phyloP scores from a whole-genome alignment of 2,329 filamentous ascomycete genomes.

The Fusarium sulawesiense region DNA sequence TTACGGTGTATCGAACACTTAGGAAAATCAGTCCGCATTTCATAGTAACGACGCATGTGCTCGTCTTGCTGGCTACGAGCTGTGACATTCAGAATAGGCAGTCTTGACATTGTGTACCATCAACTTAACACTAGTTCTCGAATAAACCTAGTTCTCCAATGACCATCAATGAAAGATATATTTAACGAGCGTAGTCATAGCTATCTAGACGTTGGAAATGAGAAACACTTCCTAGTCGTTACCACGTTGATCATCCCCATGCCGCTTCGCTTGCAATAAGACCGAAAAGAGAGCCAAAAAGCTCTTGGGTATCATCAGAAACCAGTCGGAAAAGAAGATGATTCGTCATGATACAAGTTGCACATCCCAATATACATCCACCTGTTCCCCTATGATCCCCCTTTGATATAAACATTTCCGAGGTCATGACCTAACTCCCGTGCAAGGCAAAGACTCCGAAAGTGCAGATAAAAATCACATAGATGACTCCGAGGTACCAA shows the following conservation, averaged over 20 bases:
- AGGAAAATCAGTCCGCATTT: not conserved
- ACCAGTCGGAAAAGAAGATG: constrained; percentile 47
- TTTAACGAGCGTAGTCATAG: constrained; percentile 8
- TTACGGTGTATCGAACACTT: not conserved
- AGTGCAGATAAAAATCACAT: constrained; percentile 33
- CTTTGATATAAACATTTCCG: constrained; percentile 29
- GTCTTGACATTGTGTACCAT: not conserved
- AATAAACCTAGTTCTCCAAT: not conserved
- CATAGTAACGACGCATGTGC: not conserved
- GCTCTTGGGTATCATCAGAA: constrained; percentile 51
- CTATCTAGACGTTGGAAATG: constrained; percentile 1
- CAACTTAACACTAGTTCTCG: not conserved
- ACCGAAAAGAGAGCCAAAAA: constrained; percentile 41
- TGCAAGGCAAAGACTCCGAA: constrained; percentile 10
- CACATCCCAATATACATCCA: constrained; percentile 43
- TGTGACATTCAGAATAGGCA: not conserved
- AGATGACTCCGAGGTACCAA: constrained; percentile 36
- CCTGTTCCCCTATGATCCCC: not conserved
- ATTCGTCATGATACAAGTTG: constrained; percentile 44
- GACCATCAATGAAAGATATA: not conserved
- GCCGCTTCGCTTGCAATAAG: constrained; percentile 33
- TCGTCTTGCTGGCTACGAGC: not conserved
- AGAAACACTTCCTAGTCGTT: not conserved
- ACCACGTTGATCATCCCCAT: constrained; percentile 28
- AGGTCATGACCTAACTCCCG: constrained; percentile 14